These are phyloP conservation scores for Apophysomyces ossiformis DNA, from an alignment of 371 early-diverging fungal species.

Conservation along the genomic window DNA sequence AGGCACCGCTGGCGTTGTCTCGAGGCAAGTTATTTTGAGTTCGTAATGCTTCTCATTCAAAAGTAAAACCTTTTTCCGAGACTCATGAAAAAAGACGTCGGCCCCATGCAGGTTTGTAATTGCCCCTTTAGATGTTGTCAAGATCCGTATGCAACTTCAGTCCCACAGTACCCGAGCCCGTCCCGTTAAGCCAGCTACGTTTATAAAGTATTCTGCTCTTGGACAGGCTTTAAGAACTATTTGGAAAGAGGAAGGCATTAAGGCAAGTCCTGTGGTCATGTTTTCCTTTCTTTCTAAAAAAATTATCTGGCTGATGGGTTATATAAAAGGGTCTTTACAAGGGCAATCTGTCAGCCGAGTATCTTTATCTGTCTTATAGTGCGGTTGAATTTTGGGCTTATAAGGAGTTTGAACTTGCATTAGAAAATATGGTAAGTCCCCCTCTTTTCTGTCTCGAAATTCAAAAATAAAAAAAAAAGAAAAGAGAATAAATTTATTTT, in stretches of 20 bases:
- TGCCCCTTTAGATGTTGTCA: conserved; percentile 93
- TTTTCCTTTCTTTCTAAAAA: too few relatives aligned
- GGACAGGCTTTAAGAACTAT: conserved; percentile 60
- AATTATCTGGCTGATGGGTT: too few relatives aligned
- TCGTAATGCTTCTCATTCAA: too few relatives aligned
- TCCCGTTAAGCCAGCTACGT: not conserved
- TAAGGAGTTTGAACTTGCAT: conserved; percentile 43
- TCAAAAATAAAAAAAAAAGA: not conserved
- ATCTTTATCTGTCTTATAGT: conserved; percentile 89
- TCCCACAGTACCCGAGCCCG: conserved; percentile 30
- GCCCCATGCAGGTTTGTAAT: conserved; percentile 58
- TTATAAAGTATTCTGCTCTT: conserved; percentile 62
- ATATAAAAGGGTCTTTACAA: conserved; percentile 82
- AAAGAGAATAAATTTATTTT: conserved; percentile 1
- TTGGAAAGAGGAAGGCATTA: conserved; percentile 75
- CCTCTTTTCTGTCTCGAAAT: not conserved
- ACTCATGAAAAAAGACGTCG: too few relatives aligned
- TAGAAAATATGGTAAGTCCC: conserved; percentile 32
- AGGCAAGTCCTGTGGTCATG: conserved; percentile 35
- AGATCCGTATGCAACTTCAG: conserved; percentile 83
- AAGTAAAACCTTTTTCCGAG: too few relatives aligned
- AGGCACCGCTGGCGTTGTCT: conserved; percentile 69
- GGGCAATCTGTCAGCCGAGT: conserved; percentile 92
- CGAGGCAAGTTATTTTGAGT: conserved; percentile 40
- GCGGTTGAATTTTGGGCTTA: conserved; percentile 87